Conservation (phyloP, 2,329 filamentous ascomycete genomes). For the Sporothrix variecibatus region DNA sequence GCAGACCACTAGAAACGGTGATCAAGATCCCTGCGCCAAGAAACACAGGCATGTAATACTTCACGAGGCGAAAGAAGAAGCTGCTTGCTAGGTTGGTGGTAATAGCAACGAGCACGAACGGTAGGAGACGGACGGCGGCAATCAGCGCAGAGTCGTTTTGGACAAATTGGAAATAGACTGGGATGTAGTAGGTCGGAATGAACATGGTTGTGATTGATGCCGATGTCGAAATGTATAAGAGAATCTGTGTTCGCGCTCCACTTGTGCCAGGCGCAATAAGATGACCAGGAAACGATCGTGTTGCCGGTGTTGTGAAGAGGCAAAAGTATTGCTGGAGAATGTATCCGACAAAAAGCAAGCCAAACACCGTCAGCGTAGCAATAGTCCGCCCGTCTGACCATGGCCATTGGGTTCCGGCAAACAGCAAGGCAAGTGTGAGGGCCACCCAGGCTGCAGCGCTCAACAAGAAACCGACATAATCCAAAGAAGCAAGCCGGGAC, state of each 20-base stretch:
- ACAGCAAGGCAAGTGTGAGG: constrained; percentile 41
- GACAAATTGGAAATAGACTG: constrained; percentile 57
- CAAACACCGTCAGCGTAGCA: constrained; percentile 50
- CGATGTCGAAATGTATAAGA: constrained; percentile 47
- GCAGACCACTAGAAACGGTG: constrained; percentile 30
- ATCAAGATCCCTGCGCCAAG: constrained; percentile 29
- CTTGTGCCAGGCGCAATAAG: constrained; percentile 38
- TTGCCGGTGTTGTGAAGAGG: constrained; percentile 46
- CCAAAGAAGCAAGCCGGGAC: not conserved
- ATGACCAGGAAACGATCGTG: constrained; percentile 48
- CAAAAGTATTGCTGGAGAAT: constrained; percentile 48
- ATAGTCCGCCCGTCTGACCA: constrained; percentile 52
- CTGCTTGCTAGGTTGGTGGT: constrained; percentile 20
- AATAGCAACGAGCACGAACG: constrained; percentile 44
- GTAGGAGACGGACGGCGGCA: constrained; percentile 36
- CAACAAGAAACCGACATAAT: constrained; percentile 4
- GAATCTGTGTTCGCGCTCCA: constrained; percentile 36
- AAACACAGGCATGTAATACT: constrained; percentile 33
- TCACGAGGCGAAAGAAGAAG: not conserved
- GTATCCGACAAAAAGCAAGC: constrained; percentile 47
- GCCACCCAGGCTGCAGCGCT: constrained; percentile 5
- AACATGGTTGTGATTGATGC: constrained; percentile 42
- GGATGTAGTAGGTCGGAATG: constrained; percentile 54
- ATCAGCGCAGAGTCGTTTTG: constrained; percentile 44
- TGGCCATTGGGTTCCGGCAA: constrained; percentile 51